These are phyloP conservation scores for Leccinum subfulvum DNA, from an alignment of 1,284 basidiomycete species.

Conservation along the genomic window DNA sequence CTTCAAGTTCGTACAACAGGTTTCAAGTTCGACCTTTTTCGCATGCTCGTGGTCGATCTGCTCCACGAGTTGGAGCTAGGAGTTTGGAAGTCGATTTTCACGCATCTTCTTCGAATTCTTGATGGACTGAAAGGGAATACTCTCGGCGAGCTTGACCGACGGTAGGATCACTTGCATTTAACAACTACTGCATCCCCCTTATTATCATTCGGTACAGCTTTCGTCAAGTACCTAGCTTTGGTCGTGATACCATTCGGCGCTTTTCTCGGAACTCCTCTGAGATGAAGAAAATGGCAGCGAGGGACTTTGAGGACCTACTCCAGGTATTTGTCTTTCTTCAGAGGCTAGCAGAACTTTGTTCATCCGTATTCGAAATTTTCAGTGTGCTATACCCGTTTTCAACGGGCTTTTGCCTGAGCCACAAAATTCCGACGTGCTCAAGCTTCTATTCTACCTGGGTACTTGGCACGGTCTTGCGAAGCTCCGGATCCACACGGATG, in stretches of 20 bases:
- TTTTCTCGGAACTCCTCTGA: neutral
- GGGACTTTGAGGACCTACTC: neutral
- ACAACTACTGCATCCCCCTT: too few relatives aligned
- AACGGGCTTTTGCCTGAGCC: neutral
- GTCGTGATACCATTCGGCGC: neutral
- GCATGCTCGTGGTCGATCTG: neutral
- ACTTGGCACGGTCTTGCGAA: neutral
- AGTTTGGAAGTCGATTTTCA: neutral
- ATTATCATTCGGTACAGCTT: neutral
- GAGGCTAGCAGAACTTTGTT: too few relatives aligned
- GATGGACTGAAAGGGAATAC: neutral
- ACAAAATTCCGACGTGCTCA: neutral
- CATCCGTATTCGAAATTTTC: too few relatives aligned
- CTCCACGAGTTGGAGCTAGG: neutral
- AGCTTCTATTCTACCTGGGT: neutral
- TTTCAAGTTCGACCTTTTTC: neutral
- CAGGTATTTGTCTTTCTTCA: neutral
- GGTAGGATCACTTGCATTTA: neutral
- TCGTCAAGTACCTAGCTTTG: neutral
- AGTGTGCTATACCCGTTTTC: neutral
- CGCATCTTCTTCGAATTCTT: neutral
- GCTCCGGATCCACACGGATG: neutral
- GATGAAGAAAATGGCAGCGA: neutral
- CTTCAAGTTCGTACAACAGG: neutral
- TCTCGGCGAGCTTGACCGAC: neutral